Percentiles rank a stretch among this genome's conserved stretches.
Evolutionary conservation across 179 eudicot species (phyloP).

Genomic region (Drosera spatulata): DNA sequence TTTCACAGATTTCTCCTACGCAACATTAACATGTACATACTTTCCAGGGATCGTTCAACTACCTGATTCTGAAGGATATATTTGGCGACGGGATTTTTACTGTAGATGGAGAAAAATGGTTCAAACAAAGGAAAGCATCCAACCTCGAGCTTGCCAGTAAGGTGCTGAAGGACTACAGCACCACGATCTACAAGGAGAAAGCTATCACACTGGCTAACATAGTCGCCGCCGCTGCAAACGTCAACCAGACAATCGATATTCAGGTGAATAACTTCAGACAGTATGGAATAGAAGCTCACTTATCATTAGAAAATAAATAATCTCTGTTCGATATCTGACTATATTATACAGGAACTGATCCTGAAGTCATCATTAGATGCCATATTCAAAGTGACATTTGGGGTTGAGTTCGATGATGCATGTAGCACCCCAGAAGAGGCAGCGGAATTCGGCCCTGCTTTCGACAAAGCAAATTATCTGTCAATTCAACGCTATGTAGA

Average conservation of each 20-base stretch:
- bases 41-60: too few relatives aligned
- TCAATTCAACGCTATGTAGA: conserved; percentile 46
- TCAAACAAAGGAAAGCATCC: conserved; percentile 56
- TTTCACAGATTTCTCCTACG: too few relatives aligned
- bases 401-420: conserved; percentile 54
- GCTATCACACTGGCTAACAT: conserved; percentile 44
- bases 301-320: too few relatives aligned
- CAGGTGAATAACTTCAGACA: conserved; percentile 30
- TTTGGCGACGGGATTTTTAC: conserved; percentile 77
- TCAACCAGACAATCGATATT: conserved; percentile 36
- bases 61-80: conserved; percentile 26
- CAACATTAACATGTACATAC: too few relatives aligned
- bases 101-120: conserved; percentile 79
- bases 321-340: too few relatives aligned
- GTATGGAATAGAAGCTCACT: neutral
- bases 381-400: conserved; percentile 63
- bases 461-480: conserved; percentile 54
- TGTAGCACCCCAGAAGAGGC: conserved; percentile 54
- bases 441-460: conserved; percentile 32
- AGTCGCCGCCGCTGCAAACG: conserved; percentile 33
- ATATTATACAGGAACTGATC: conserved; percentile 44
- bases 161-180: conserved; percentile 54
- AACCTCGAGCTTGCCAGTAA: conserved; percentile 69
- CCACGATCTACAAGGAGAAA: conserved; percentile 32
- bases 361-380: conserved; percentile 69